Base-by-base conservation (phyloP, 495 filamentous ascomycete genomes). In the Letharia columbiana region DNA sequence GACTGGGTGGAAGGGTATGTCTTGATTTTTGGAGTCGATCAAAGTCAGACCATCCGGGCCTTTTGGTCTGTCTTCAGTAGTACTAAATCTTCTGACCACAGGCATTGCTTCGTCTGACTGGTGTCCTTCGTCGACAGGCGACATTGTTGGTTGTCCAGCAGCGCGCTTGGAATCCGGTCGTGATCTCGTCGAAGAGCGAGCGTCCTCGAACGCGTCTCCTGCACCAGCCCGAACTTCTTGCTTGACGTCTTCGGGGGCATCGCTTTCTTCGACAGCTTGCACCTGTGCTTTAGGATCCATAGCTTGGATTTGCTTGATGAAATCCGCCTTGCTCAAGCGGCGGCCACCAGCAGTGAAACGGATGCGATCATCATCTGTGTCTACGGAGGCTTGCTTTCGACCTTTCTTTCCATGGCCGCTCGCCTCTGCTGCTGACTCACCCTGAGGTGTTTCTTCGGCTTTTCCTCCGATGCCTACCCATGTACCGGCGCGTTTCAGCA, bases 261-360 rank as follows among this genome's bases (percentile, higher is more conserved):
- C 83, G 59, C 83, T 88, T 54, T 88, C 75, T 62, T 92, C 84
- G 1, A 94, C 82, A 4, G 89, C 76, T 67, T 91, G 85, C 33
- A 81, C 83, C 20, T 92, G 85, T 23, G 86, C 84, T 70, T 86
- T 88, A 41, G 90, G 87, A 73, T 96, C 91, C 65, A 97, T 79
- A 39, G 86, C 80, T 72, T 87, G 86, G 68, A 99, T 87, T 71
- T 94, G 86, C 60, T 85, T 78, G 68, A 98, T 88, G 76, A 99
- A 98, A 71, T 97, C 91, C 10, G 89, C 85, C 75, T 96, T 96
- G 73, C 84, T 94, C 89, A 98, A 85, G 15, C 88, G 85, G 28
- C 89, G 87, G 31, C 90, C 89, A 66, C 85, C 81, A 50, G 86
- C 86, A 6, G 89, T 96, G 77, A 97, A 98, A 59, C 96, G 89